Evolutionary conservation across 1,284 basidiomycete genomes (phyloP).

Genomic region (Fomitopsis pinicola): DNA sequence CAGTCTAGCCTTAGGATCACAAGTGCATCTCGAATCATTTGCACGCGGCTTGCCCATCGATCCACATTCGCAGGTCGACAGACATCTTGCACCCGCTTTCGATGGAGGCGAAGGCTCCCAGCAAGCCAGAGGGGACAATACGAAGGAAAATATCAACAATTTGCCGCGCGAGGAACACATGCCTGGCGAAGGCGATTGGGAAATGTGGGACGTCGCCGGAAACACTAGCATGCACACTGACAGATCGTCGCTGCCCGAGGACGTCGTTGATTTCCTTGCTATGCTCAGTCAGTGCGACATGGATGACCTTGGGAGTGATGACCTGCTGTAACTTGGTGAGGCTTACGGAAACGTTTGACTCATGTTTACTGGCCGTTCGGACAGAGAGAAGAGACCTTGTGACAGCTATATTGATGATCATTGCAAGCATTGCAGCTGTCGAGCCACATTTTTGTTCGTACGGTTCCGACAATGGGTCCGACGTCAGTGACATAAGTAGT

Average conservation of each 20-base stretch:
- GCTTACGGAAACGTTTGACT: slow-evolving; percentile 2
- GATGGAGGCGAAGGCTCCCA: not conserved
- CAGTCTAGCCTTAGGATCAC: not conserved
- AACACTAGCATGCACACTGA: slow-evolving; percentile 2
- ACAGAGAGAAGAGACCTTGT: too few species aligned
- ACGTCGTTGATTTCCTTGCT: slow-evolving; percentile 1
- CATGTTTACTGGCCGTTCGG: too few species aligned
- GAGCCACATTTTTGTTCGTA: too few species aligned
- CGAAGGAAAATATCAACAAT: not conserved
- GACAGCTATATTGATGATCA: too few species aligned
- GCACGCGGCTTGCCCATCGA: not conserved
- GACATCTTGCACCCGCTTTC: too few species aligned
- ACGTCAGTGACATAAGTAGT: too few species aligned
- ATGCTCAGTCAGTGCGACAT: not conserved
- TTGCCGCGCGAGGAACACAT: too few species aligned
- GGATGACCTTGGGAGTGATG: not conserved
- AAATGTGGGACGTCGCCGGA: slow-evolving; percentile 5
- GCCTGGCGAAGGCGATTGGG: not conserved
- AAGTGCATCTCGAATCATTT: not conserved
- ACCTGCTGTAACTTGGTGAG: too few species aligned
- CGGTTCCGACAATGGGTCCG: too few species aligned
- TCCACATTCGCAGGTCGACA: not conserved
- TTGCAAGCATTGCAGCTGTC: too few species aligned
- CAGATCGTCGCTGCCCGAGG: not conserved
- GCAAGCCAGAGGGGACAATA: too few species aligned